Base-by-base conservation (phyloP, 2,329 filamentous ascomycete genomes). In the Paecilomyces fulvus region DNA sequence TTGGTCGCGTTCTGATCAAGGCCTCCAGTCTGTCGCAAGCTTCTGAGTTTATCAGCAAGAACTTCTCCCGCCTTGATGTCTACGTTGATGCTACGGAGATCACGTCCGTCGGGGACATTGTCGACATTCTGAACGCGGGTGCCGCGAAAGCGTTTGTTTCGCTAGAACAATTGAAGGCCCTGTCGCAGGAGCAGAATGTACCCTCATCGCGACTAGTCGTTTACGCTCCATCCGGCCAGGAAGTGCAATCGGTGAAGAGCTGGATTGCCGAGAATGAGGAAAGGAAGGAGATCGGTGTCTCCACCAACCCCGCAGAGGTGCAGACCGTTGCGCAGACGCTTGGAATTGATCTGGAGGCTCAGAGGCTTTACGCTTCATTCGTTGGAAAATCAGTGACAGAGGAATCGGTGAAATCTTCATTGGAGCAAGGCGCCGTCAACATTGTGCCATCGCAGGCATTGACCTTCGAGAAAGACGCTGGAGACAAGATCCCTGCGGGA, bases 131-230 rank as follows among this genome's bases (percentile, higher is more conserved):
- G 56, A 89, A 99, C 70, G 83, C 85, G 61, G 94, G 94, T 58
- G 90, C 91, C 6, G 83, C 85, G 54, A 94, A 87, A 70, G 87
- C 94, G 60, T 94, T 97, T 70, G 88, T 96, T 53, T 81, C 82
- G 17, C 81, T 85, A 51, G 80, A 85, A 56, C 87, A 90, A 69
- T 77, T 95, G 54, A 77, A 78, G 46, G 71, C 75, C 17, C 73
- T 88, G 49, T 73, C 79, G 53, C 64, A 75, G 52, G 73, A 79
- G 62, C 73, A 79, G 62, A 79, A 79, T 30, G 75, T 85, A 49
- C 72, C 75, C 11, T 76, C 79, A 8, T 78, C 79, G 56, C 76
- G 85, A 51, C 70, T 87, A n/a, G 79, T 85, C 8, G 74, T 85
- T 31, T 77, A 77, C 8, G 70, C 84, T 31, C 66, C 70, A 2